Evolutionary conservation across 2,329 filamentous ascomycete species (phyloP), one percentile per base, ranked within the genome.

Genomic region (Botryotinia convoluta): DNA sequence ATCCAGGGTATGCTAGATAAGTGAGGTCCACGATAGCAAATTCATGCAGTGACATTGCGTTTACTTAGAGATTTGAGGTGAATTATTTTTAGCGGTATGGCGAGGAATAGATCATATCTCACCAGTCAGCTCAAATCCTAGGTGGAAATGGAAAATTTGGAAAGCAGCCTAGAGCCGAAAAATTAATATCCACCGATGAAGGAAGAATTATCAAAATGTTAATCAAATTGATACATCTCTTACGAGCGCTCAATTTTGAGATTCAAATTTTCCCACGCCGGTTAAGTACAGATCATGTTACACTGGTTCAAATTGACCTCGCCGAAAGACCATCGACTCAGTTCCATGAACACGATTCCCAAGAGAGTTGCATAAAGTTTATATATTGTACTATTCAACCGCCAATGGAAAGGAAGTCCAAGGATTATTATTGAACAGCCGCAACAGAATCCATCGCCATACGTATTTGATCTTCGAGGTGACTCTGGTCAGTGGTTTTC

Each of bases 391-490:
- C 26, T 20, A 8, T 16, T 54, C 51, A 29, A 16, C 14, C 26
- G 2, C 18, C 18, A 14, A 57, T n/a, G 29, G 6, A 35, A 9
- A 64, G 10, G 1, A 35, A 65, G 18, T 29, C 18, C 35, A 18
- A 68, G 6, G 16, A 16, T 68, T 57, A 20, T n/a, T 16, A 22
- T 45, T 68, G 48, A 26, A 54, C 26, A 42, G 48, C 64, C 22
- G 35, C 64, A n/a, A 68, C 26, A 8, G 64, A 68, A 18, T 68
- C 48, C 8, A 68, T 22, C 4, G 64, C 64, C 48, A 68, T 68
- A 32, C 64, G 45, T 68, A 68, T 68, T 68, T 68, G 48, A 22
- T 68, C 64, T 68, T 54, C 6, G 18, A 68, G 35, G 48, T 29
- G 16, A 29, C 20, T 68, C 16, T 65, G 18, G 45, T 68, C 16